phyloP scores from a whole-genome alignment of 768 basidiomycete species.

The Xerocomellus dryophilus region DNA sequence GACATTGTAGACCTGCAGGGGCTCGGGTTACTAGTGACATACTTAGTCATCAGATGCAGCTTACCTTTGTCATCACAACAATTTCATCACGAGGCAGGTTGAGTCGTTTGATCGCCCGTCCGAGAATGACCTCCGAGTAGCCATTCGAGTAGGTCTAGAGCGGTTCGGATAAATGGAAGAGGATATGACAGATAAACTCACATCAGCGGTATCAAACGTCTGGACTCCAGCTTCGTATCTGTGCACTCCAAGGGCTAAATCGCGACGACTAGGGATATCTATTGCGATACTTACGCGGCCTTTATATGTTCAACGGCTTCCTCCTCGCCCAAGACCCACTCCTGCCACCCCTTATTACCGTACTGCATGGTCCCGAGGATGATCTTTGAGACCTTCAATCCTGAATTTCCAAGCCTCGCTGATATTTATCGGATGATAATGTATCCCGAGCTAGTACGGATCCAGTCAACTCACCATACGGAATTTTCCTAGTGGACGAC shows the following conservation, averaged over 20 bases:
- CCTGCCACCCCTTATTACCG: conserved; percentile 47
- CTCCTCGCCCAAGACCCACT: conserved; percentile 51
- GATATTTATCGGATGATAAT: not conserved
- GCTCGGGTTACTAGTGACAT: not conserved
- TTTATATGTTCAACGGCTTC: conserved; percentile 45
- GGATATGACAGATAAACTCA: conserved; percentile 9
- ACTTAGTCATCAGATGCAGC: not conserved
- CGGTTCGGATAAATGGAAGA: not conserved
- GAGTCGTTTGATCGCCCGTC: conserved; percentile 66
- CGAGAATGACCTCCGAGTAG: conserved; percentile 61
- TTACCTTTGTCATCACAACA: conserved; percentile 74
- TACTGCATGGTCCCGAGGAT: conserved; percentile 52
- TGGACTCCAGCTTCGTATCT: conserved; percentile 37
- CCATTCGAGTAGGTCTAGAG: conserved; percentile 63
- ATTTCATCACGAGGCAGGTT: conserved; percentile 70
- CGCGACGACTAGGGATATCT: not conserved
- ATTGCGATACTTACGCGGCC: conserved; percentile 36
- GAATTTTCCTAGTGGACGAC: conserved; percentile 26
- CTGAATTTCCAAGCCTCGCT: conserved; percentile 47
- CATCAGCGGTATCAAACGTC: conserved; percentile 36
- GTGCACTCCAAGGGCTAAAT: not conserved
- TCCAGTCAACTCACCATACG: conserved; percentile 30
- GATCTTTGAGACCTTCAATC: conserved; percentile 48
- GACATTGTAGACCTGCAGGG: conserved; percentile 42
- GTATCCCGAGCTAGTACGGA: not conserved